Evolutionary conservation across 306 rosid genomes (phyloP), one percentile per base, ranked within the genome.

Genomic region (Quercus glauca): DNA sequence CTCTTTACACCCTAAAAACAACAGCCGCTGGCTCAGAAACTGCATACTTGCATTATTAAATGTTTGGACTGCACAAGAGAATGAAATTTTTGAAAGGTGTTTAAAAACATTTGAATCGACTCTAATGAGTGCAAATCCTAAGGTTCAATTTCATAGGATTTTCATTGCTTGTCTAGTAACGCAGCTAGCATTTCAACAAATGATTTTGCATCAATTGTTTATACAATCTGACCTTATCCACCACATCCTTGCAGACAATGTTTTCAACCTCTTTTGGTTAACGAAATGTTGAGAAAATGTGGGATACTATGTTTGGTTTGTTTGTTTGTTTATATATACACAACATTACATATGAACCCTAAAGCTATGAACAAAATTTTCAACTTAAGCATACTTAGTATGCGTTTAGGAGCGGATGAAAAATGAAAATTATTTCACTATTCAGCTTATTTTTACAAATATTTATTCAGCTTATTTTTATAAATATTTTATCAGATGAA

Each of bases 211-310:
- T 65, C 35, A 9, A 65, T 3, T 3, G 0, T 65, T 17, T 31
- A 63, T 14, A 63, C 28, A 11, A 31, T 3, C 68, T 26, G 18
- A 26, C 82, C 79, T 88, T 95, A 76, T 89, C 97, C 81, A 83
- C 92, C 77, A 91, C 91, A 79, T 92, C 96, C 85, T 91, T 91
- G 73, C 92, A 96, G 73, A 95, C 94, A 88, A 95, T 95, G 56
- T 87, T 84, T 85, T 95, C 97, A 83, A 95, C 99, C 92, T 95
- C 99, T 82, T 92, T 91, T 98, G 92, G 37, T 1, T 5, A 4
- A 33, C 37, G 5, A 33, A 33, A 33, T 33, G 37, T 33, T 33
- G 37, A 33, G 37, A 33, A 33, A 33, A 33, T 5, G 6, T 1
- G 37, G 37, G 37, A 33, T 33, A 33, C 1, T 1, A 33, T 33